phyloP scores from a whole-genome alignment of 1,139 yeast species.

The Geotrichum candidum region DNA sequence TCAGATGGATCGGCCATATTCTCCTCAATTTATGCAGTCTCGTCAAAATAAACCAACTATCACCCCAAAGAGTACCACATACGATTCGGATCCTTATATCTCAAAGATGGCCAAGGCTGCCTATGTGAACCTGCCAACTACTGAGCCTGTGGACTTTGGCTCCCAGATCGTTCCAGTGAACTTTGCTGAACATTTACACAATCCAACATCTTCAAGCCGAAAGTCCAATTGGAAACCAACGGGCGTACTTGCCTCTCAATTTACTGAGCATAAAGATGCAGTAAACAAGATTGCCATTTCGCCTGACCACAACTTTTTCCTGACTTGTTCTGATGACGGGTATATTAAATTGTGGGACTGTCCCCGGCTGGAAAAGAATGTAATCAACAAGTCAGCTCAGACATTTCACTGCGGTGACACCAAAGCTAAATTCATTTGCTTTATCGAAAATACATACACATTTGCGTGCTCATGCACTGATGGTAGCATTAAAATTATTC shows the following conservation, averaged over 20 bases:
- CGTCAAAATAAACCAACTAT: neutral
- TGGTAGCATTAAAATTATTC: conserved; percentile 54
- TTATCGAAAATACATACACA: conserved; percentile 57
- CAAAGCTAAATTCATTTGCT: conserved; percentile 35
- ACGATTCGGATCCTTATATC: conserved; percentile 61
- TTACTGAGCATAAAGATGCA: conserved; percentile 49
- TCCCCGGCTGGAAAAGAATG: conserved; percentile 56
- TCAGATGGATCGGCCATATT: conserved; percentile 22
- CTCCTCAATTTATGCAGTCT: neutral
- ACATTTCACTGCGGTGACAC: conserved; percentile 28
- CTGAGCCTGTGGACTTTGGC: conserved; percentile 70
- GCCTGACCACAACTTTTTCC: conserved; percentile 60
- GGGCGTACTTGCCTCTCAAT: conserved; percentile 55
- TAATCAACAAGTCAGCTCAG: conserved; percentile 52
- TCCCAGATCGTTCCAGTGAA: conserved; percentile 25
- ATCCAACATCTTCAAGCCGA: conserved; percentile 15
- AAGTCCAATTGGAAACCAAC: conserved; percentile 27
- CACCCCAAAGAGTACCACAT: neutral
- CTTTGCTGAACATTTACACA: conserved; percentile 14
- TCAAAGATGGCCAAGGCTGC: conserved; percentile 50
- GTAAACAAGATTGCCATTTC: conserved; percentile 51
- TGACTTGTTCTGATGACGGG: conserved; percentile 77
- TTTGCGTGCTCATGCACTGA: conserved; percentile 64
- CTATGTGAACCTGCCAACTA: conserved; percentile 50
- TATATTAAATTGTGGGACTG: conserved; percentile 73